These are phyloP conservation scores for Cercospora sesami DNA, from an alignment of 2,329 filamentous ascomycete genomes.

Conservation along the genomic window DNA sequence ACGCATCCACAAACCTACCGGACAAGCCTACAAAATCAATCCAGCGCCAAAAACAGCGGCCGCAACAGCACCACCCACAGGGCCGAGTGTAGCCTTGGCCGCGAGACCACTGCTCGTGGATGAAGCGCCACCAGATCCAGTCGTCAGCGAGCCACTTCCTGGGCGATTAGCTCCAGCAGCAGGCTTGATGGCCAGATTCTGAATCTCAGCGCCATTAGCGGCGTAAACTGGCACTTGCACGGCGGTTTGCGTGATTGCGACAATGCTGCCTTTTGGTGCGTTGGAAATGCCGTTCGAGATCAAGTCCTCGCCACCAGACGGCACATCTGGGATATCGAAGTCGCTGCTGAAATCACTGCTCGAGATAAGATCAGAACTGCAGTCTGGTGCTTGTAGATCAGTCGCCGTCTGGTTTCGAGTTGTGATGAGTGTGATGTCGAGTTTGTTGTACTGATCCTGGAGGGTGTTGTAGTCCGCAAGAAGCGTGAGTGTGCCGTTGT, in stretches of 20 bases:
- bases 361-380: slow-evolving; percentile 66
- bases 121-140: slow-evolving; percentile 20
- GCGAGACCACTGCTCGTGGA: slow-evolving; percentile 23
- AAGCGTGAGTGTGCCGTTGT: slow-evolving; percentile 47
- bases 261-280: slow-evolving; percentile 58
- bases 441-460: slow-evolving; percentile 69
- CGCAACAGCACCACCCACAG: slow-evolving; percentile 24
- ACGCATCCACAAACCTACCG: not conserved
- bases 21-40: slow-evolving; percentile 25
- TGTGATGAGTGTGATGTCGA: slow-evolving; percentile 70
- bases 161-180: slow-evolving; percentile 59
- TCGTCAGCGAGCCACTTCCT: slow-evolving; percentile 42
- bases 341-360: slow-evolving; percentile 69
- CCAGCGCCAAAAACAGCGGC: slow-evolving; percentile 32
- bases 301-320: slow-evolving; percentile 66
- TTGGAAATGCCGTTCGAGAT: slow-evolving; percentile 73
- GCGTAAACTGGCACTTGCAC: slow-evolving; percentile 60
- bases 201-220: slow-evolving; percentile 58
- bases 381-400: slow-evolving; percentile 60
- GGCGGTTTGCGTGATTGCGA: slow-evolving; percentile 57
- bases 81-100: slow-evolving; percentile 18
- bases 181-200: slow-evolving; percentile 61
- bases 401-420: slow-evolving; percentile 59
- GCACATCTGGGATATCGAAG: slow-evolving; percentile 73
- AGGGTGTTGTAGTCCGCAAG: slow-evolving; percentile 63